These are phyloP conservation scores for Piromyces finnis DNA, from an alignment of 192 early-diverging fungal species.

Conservation along the genomic window DNA sequence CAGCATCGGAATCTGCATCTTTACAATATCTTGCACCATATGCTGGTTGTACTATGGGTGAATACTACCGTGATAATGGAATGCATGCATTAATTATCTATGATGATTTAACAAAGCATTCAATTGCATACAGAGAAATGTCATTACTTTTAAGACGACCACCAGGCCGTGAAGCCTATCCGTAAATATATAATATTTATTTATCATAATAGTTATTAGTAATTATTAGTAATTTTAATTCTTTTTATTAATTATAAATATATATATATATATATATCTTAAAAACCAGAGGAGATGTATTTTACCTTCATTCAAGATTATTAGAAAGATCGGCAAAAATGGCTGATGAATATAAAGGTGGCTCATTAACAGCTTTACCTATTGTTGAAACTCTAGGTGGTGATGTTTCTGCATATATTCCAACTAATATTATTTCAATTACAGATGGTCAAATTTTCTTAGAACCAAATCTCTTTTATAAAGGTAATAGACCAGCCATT, in stretches of 20 bases:
- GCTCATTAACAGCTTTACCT: conserved; percentile 96
- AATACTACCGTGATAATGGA: conserved; percentile 98
- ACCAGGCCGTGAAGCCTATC: conserved; percentile 99
- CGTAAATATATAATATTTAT: conserved; percentile 15
- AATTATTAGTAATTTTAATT: background rate
- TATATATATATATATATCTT: background rate
- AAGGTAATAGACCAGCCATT: conserved; percentile 95
- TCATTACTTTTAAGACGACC: conserved; percentile 97
- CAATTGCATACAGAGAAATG: conserved; percentile 99
- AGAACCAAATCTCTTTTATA: conserved; percentile 99
- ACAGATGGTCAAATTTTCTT: conserved; percentile 99
- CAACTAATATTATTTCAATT: conserved; percentile 99
- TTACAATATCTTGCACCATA: conserved; percentile 98
- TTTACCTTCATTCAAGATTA: conserved; percentile 98
- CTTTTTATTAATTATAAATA: background rate
- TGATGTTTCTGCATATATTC: conserved; percentile 99
- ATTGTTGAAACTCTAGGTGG: conserved; percentile 99
- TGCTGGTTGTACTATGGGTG: conserved; percentile 95
- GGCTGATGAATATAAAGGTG: conserved; percentile 86
- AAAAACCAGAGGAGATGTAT: conserved; percentile 92
- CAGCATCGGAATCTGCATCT: conserved; percentile 95
- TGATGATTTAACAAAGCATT: conserved; percentile 99
- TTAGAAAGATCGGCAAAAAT: conserved; percentile 99
- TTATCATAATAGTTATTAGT: background rate
- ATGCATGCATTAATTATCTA: conserved; percentile 98